phyloP scores from a whole-genome alignment of 176 grass and related monocot genomes.

The Lolium multiflorum region DNA sequence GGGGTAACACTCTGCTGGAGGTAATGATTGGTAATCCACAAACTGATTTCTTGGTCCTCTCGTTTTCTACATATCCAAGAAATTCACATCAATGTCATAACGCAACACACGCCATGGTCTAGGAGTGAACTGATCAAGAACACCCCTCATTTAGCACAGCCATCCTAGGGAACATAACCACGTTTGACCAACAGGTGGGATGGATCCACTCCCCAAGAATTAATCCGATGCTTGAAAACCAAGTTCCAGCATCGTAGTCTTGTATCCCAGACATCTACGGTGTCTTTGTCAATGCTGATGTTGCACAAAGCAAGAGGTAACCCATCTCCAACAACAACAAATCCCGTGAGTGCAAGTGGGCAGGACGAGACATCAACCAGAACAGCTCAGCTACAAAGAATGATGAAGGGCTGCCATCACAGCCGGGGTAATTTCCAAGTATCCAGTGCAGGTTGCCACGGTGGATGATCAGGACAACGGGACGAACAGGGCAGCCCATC shows the following conservation, averaged over 20 bases:
- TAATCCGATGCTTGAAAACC: background rate
- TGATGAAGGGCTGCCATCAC: too few species aligned
- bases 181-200: too few species aligned
- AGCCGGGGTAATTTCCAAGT: background rate
- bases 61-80: too few species aligned
- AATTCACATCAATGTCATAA: too few species aligned
- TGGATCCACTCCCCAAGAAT: background rate
- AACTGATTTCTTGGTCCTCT: too few species aligned
- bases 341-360: background rate
- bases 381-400: too few species aligned
- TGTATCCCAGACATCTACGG: background rate
- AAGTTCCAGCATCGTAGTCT: background rate
- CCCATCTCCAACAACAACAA: background rate
- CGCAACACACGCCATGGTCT: background rate
- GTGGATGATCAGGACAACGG: background rate
- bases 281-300: background rate
- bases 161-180: background rate
- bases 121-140: background rate
- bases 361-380: background rate
- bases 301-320: background rate
- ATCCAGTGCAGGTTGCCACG: background rate
- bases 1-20: too few species aligned
- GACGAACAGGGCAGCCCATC: background rate
- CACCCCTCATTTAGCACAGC: background rate
- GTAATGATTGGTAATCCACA: too few species aligned